phyloP scores from a whole-genome alignment of 1,284 basidiomycete species.

The Cryptococcus hybrid region DNA sequence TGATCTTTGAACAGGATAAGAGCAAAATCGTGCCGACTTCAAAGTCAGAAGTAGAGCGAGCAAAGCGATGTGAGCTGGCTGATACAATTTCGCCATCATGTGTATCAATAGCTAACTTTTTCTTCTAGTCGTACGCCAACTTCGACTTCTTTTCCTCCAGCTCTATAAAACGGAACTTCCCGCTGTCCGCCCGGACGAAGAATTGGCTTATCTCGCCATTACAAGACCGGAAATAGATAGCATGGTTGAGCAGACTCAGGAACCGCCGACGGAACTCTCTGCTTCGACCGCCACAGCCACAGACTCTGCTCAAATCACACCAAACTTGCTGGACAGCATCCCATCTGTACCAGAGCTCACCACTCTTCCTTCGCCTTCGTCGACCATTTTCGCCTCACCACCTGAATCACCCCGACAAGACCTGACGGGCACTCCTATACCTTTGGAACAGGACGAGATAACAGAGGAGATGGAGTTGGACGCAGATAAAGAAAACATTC shows the following conservation, averaged over 20 bases:
- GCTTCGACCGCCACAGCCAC: not conserved
- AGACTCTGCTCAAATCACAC: not conserved
- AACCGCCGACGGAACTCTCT: not conserved
- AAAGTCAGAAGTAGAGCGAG: conserved; percentile 36
- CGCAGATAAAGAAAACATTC: not conserved
- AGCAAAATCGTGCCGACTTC: not conserved
- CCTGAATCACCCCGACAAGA: not conserved
- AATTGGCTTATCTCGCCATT: conserved; percentile 49
- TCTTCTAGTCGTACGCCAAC: conserved; percentile 34
- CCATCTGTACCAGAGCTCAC: not conserved
- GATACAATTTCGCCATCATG: not conserved
- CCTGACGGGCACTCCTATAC: not conserved
- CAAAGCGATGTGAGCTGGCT: conserved; percentile 37
- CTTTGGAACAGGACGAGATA: not conserved
- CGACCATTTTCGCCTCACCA: not conserved
- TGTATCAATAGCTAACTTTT: conserved; percentile 8
- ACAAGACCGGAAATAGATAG: conserved; percentile 36
- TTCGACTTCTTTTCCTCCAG: conserved; percentile 40
- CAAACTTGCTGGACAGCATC: not conserved
- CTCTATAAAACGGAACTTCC: conserved; percentile 38
- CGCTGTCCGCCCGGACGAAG: conserved; percentile 44
- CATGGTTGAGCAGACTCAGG: conserved; percentile 19
- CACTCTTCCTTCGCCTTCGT: not conserved
- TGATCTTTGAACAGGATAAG: conserved; percentile 30
- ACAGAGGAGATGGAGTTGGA: not conserved